Evolutionary conservation across 257 asterid genomes (phyloP).

Genomic region (Phtheirospermum japonicum): DNA sequence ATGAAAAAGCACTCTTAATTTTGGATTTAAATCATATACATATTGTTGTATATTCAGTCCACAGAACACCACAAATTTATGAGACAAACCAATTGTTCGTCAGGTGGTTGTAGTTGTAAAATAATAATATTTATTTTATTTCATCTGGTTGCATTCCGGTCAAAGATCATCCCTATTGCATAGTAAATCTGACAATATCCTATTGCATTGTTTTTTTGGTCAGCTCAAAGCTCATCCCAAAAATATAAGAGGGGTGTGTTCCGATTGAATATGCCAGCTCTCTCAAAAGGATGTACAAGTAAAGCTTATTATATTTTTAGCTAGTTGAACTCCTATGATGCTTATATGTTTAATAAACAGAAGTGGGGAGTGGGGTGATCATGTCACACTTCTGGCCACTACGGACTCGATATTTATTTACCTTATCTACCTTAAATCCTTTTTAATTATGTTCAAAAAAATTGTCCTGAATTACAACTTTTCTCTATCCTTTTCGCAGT

Average conservation of each 20-base stretch:
- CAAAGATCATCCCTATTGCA: no score
- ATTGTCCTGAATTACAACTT: conserved; percentile 3
- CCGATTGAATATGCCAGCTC: conserved; percentile 90
- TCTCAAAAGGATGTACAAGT: conserved; percentile 73
- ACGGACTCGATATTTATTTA: conserved; percentile 68
- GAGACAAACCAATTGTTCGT: conserved; percentile 72
- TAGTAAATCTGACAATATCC: no score
- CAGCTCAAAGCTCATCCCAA: conserved; percentile 86
- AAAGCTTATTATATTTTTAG: conserved; percentile 20
- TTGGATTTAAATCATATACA: no score
- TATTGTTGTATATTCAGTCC: no score
- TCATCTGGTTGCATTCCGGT: conserved; percentile 16
- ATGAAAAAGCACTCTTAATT: no score
- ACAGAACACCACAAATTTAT: conserved; percentile 94
- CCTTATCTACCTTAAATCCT: conserved; percentile 23
- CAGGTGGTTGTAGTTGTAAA: conserved; percentile 53
- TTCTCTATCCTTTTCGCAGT: conserved; percentile 45
- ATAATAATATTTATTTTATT: background rate
- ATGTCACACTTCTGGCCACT: conserved; percentile 96
- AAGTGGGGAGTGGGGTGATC: conserved; percentile 98
- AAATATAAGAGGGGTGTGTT: conserved; percentile 82
- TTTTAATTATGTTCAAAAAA: background rate
- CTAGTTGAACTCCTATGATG: conserved; percentile 8
- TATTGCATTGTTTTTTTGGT: conserved; percentile 35
- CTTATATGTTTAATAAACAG: conserved; percentile 43